phyloP scores from a whole-genome alignment of 768 basidiomycete species.

The Peribolospora baueri region DNA sequence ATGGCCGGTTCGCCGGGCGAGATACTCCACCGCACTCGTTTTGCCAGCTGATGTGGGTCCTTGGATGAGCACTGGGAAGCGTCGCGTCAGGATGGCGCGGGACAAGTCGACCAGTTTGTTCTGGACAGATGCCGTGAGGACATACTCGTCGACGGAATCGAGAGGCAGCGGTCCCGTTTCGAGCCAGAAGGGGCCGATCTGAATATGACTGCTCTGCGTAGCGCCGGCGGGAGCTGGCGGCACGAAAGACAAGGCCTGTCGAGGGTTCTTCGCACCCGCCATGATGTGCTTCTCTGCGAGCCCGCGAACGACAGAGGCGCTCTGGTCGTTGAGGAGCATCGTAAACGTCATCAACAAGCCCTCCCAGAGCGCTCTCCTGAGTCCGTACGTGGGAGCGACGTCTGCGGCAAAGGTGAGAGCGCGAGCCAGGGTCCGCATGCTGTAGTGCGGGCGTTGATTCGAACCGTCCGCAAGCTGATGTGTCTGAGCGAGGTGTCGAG shows the following conservation, averaged over 20 bases:
- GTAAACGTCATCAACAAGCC: constrained; percentile 96
- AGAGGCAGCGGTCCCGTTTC: constrained; percentile 45
- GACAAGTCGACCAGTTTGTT: constrained; percentile 84
- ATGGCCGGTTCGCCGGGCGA: constrained; percentile 79
- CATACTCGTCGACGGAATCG: constrained; percentile 43
- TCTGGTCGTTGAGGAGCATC: constrained; percentile 61
- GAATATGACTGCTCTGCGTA: constrained; percentile 23
- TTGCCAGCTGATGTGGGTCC: constrained; percentile 95
- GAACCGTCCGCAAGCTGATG: constrained; percentile 76
- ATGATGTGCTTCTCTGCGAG: constrained; percentile 59
- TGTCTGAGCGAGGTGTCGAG: constrained; percentile 47
- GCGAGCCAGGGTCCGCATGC: constrained; percentile 81
- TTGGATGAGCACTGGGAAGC: constrained; percentile 87
- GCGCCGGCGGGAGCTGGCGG: constrained; percentile 28
- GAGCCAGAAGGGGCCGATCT: constrained; percentile 78
- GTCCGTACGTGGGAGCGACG: constrained; percentile 44
- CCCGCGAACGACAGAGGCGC: constrained; percentile 37
- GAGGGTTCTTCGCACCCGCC: constrained; percentile 59
- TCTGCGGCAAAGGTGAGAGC: constrained; percentile 76
- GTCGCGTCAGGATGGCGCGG: constrained; percentile 60
- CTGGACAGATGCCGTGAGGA: constrained; percentile 87
- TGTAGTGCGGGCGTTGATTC: constrained; percentile 80
- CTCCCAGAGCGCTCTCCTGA: constrained; percentile 78
- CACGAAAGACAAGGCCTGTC: constrained; percentile 16
- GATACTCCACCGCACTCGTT: constrained; percentile 86